Evolutionary conservation across 495 filamentous ascomycete species (phyloP).

Genomic region (Lepidopterella palustris): DNA sequence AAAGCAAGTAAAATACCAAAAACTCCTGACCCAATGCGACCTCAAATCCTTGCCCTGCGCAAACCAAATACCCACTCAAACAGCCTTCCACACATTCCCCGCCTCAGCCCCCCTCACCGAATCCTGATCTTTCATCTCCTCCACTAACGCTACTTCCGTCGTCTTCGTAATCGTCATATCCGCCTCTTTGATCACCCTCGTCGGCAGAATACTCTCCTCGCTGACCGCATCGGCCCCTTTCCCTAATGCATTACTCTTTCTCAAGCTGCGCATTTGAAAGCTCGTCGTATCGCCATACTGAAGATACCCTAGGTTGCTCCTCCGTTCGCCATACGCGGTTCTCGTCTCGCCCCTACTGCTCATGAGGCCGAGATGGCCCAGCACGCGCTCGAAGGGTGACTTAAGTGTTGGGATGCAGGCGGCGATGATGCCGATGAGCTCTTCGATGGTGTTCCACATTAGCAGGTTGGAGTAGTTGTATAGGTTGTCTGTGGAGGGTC

Average conservation of each 20-base stretch:
- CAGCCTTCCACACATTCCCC: too few species aligned
- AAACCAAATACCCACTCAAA: too few species aligned
- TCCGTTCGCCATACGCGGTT: neutral
- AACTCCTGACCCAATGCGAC: too few species aligned
- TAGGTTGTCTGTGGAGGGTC: constrained; percentile 16
- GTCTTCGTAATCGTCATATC: neutral
- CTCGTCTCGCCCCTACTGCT: neutral
- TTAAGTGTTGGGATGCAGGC: constrained; percentile 25
- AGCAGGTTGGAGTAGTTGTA: constrained; percentile 24
- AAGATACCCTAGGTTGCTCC: neutral
- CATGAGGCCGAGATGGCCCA: constrained; percentile 1
- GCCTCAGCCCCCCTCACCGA: too few species aligned
- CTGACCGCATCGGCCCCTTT: neutral
- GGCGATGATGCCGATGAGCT: constrained; percentile 26
- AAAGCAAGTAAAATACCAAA: too few species aligned
- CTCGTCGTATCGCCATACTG: neutral
- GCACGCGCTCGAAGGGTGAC: constrained; percentile 23
- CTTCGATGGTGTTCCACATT: constrained; percentile 25
- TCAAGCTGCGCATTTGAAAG: neutral
- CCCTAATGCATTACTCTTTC: neutral
- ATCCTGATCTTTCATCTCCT: too few species aligned
- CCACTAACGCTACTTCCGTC: too few species aligned
- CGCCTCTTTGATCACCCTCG: neutral
- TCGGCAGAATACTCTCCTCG: neutral
- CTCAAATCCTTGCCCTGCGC: too few species aligned